These are phyloP conservation scores for Scenedesmus sp. DNA, from an alignment of 163 green algal species.

Conservation along the genomic window DNA sequence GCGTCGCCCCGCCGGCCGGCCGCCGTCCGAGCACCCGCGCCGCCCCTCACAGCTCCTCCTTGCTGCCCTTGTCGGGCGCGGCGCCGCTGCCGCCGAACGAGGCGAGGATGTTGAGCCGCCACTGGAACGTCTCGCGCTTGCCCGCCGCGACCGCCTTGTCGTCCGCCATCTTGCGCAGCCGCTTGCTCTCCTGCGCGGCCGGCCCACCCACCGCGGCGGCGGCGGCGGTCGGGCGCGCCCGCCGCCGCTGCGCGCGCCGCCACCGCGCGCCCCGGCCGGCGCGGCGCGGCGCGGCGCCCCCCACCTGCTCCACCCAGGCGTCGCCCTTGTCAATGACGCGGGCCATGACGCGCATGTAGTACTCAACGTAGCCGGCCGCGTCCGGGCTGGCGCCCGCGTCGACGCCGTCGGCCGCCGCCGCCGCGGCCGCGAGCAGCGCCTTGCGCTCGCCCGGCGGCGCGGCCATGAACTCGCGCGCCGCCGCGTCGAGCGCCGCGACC, in stretches of 20 bases:
- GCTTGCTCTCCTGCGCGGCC: conserved; percentile 27
- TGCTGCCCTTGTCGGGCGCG: background rate
- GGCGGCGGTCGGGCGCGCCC: too few species aligned
- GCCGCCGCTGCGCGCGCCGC: too few species aligned
- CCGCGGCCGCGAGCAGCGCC: background rate
- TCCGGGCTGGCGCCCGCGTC: conserved; percentile 18
- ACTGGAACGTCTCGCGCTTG: conserved; percentile 44
- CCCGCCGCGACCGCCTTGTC: conserved; percentile 35
- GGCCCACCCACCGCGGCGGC: background rate
- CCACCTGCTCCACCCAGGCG: conserved; percentile 25
- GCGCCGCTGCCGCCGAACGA: background rate
- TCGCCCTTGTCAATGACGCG: conserved; percentile 38
- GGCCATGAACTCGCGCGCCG: conserved; percentile 20
- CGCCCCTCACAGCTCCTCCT: conserved; percentile 33
- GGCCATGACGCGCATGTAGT: conserved; percentile 46
- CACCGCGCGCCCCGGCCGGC: too few species aligned
- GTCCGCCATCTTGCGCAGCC: conserved; percentile 27
- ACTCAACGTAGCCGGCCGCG: conserved; percentile 22
- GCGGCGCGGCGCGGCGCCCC: too few species aligned
- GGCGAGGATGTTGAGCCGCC: conserved; percentile 34
- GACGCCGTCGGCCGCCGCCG: conserved; percentile 19
- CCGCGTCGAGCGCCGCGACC: conserved; percentile 31
- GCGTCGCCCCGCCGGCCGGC: too few species aligned
- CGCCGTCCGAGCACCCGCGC: background rate
- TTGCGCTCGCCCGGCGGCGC: conserved; percentile 1